Base-by-base conservation (phyloP, 2,329 filamentous ascomycete species). In the Microsporum audouinii region DNA sequence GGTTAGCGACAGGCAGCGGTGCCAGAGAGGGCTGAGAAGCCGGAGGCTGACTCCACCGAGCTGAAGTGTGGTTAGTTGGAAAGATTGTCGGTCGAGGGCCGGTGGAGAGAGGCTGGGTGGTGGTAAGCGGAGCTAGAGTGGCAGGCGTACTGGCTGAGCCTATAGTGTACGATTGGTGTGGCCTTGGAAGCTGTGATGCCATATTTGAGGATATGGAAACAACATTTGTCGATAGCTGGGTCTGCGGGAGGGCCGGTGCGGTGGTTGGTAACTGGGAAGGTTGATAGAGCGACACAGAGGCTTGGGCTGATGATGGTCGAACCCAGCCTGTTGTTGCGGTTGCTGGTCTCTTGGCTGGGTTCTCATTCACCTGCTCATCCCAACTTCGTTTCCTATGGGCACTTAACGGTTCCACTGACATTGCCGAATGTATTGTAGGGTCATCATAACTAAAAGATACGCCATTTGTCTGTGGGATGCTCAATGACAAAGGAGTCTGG, bases 201-300 rank as follows among this genome's bases (percentile, higher is more conserved):
- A 74, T 34, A 77, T 75, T 56, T 79, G 70, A 55, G 70, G 66
- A 31, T 39, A 62, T 31, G 14, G 38, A 55, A 55, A 36, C n/a
- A 14, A 55, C n/a, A 34, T 31, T 29, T 6, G 61, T 29, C 29
- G 53, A 34, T 33, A 47, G 41, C 69, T 73, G 64, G 77, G 74
- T 4, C 76, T 77, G 43, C 78, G 77, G 68, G 60, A 65, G 64
- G 64, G 61, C 63, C 61, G 60, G 66, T 61, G 59, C 64, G n/a
- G 66, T 63, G 31, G 65, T 59, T n/a, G 64, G 63, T 2, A 61
- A 63, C 14, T 62, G 64, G 63, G 63, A 62, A 55, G 14, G 27
- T 7, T 31, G 53, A 64, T 64, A 33, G 67, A 63, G 62, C 47
- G 63, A 62, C 12, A 67, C 65, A 8, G 67, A 67, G 7, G 63